Evolutionary conservation across 2,329 filamentous ascomycete species (phyloP), one percentile per base, ranked within the genome.

Genomic region (Talaromyces atroroseus): DNA sequence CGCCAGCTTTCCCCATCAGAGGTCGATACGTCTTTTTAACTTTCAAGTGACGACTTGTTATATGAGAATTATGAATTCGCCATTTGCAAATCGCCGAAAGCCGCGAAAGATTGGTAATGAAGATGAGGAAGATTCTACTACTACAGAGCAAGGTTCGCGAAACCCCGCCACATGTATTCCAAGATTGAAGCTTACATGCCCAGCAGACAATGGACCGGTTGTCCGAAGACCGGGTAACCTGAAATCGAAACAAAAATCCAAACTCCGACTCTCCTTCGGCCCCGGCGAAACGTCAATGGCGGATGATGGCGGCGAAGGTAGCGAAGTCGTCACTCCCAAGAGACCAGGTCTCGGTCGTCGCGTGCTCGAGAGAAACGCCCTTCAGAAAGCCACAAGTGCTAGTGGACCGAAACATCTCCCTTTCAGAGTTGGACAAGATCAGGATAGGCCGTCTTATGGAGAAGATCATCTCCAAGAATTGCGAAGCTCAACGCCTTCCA

Each of bases 401-500:
- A 75, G 76, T 0, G 66, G 74, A 65, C 72, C 77, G 51, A 64
- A 78, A 60, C 71, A 78, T 2, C 71, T 89, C 0, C 83, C 83
- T 0, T 70, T 83, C 55, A 78, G 84, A 7, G 78, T 82, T 0
- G 75, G 78, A 5, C 80, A 84, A 14, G 85, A 89, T 14, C 84
- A 87, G 16, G 86, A 86, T 52, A 79, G 87, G 38, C 91, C 90
- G 0, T 87, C 77, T 58, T 97, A 99, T 70, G 95, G 82, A 75
- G 89, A 88, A 66, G 90, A 95, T 64, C 90, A 92, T 62, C 79
- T 99, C 20, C 85, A 89, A 34, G 90, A 96, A 69, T 79, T 99
- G 14, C 89, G 90, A 60, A 88, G 85, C 58, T 91, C 89, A 12
- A 96, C 92, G 0, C 91, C 90, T 0, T 89, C 86, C 23, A 92